These are phyloP conservation scores for Nothophytophthora sp. DNA, from an alignment of 352 stramenopile genomes.

Conservation along the genomic window DNA sequence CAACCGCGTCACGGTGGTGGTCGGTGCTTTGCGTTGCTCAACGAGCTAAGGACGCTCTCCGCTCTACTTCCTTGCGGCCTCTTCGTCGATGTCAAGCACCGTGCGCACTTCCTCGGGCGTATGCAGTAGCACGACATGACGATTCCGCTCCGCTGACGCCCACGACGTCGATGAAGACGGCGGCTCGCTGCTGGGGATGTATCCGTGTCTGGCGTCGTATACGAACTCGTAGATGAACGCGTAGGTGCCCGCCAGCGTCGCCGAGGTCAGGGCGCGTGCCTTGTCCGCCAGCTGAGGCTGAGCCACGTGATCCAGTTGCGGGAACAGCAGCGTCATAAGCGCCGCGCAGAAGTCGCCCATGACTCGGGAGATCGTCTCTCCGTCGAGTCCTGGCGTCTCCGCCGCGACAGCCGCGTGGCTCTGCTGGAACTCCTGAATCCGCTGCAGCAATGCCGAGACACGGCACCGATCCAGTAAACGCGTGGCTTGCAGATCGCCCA, in stretches of 20 bases:
- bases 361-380: constrained; percentile 44
- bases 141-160: constrained; percentile 10
- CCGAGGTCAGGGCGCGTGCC: constrained; percentile 33
- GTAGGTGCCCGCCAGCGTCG: constrained; percentile 47
- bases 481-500: constrained; percentile 50
- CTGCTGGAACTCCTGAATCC: constrained; percentile 43
- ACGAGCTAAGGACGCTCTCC: too few relatives aligned
- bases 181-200: constrained; percentile 23
- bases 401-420: constrained; percentile 7
- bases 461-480: constrained; percentile 48
- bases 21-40: too few relatives aligned
- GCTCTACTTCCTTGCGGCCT: constrained; percentile 20
- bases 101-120: constrained; percentile 63
- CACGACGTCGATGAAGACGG: constrained; percentile 13
- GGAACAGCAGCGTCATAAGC: constrained; percentile 52
- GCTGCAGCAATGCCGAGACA: constrained; percentile 36
- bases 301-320: constrained; percentile 50
- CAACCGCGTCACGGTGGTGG: too few relatives aligned
- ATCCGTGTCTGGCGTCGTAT: constrained; percentile 41
- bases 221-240: constrained; percentile 65
- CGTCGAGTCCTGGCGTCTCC: constrained; percentile 34
- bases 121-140: constrained; percentile 46
- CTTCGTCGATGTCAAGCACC: constrained; percentile 60
- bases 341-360: constrained; percentile 57
- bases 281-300: constrained; percentile 51